Evolutionary conservation across 2,329 filamentous ascomycete genomes (phyloP), one percentile per base, ranked within the genome.

Genomic region (Fusarium vanettenii): DNA sequence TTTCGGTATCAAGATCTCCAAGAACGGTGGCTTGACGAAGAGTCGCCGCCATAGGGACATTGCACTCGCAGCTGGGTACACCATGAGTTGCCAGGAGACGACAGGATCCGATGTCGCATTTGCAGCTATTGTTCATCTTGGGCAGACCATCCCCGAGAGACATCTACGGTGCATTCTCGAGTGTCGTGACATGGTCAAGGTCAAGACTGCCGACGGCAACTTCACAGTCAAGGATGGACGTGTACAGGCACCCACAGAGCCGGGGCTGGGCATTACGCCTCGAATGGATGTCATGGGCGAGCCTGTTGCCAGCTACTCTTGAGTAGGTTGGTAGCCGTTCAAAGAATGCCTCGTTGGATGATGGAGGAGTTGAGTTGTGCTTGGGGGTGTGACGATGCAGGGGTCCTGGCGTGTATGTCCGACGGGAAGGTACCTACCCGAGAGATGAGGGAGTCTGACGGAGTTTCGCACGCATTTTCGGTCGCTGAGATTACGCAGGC

Each of bases 1-100:
- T 3, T 71, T 76, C 16, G 65, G 69, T 0, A 56, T 72, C 55
- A 76, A 76, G 57, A 74, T 76, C 35, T 76, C 74, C 22, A 76
- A 76, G 62, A 69, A 70, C 35, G 71, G 71, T 9, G 74, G 74
- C 13, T 20, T 76, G 41, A 76, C 71, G 7, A 66, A 66, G 20
- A 67, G 69, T 20, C 65, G 69, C 10, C 67, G 74, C 6, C 71
- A 73, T 20, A 69, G 66, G 18, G 74, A 76, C 10, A 74, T 76
- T 64, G 68, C 57, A 9, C 18, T 76, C n/a, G 65, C 69, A 9
- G 74, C 74, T 0, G 74, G 71, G 7, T 73, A 73, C 35, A 76
- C 69, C 5, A 65, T 76, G 60, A 74, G 66, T 25, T 71, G 72
- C 13, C 74, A 74, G 57, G 73, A 76, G 6, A 74, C 69, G 7